Base-by-base conservation (phyloP, 139 green algal genomes). In the Haematococcus sp. region DNA sequence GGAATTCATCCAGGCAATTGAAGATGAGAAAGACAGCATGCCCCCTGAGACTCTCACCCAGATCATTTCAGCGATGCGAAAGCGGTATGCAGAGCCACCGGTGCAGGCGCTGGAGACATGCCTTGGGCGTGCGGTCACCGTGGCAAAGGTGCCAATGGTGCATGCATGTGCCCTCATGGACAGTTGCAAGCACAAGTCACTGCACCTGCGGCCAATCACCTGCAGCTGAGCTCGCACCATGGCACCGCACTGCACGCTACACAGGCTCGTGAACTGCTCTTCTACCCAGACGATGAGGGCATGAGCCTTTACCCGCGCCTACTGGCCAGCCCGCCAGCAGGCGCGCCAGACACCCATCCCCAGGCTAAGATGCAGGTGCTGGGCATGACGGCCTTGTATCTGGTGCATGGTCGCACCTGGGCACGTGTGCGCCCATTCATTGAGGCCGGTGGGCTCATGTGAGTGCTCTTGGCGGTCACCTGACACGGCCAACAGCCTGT, bases 281-380 rank as follows among this genome's bases (percentile, higher is more conserved):
- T 82, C 64, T 43, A 13, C 4, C 81, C 81, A 0, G 28, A 25
- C 16, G 56, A 78, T 27, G 70, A 75, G 44, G 76, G 79, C 52
- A 87, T 87, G 77, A 11, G 22, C 3, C 59, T 83, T 34, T 87
- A 87, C 61, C 76, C 74, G 16, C 3, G 27, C 2, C 76, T 87
- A 19, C 59, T 87, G 7, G 60, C 65, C 22, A 72, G 55, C 27
- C 55, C 76, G 20, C 74, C 81, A 2, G 28, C 65, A 0, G 70
- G 32, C 28, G 54, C 68, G 0, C 59, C 43, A 15, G 61, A 87
- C 35, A 55, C 30, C 23, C 70, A 75, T 15, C 49, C 68, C 2
- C 76, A 81, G 32, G 65, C 35, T 35, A 44, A 34, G n/a, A 67
- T 74, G 25, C 77, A 77, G 59, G 75, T 82, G 44, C 1, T 63